These are phyloP conservation scores for Pseudozyma sp. DNA, from an alignment of 1,284 basidiomycete genomes.

Conservation along the genomic window DNA sequence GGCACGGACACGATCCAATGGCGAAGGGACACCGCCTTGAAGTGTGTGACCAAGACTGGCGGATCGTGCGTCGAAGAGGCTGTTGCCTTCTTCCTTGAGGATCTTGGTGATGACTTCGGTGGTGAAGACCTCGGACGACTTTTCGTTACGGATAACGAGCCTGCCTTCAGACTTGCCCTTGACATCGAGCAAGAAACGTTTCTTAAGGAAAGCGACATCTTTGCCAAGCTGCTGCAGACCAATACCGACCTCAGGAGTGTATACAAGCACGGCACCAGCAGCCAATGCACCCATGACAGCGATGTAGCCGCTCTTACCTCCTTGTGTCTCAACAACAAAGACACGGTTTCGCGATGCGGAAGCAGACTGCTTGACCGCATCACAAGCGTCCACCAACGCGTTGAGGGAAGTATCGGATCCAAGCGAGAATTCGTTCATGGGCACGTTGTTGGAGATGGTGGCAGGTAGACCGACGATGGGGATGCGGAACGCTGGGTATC, in stretches of 20 bases:
- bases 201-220: conserved; percentile 90
- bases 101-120: conserved; percentile 94
- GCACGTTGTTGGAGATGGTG: conserved; percentile 97
- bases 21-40: conserved; percentile 94
- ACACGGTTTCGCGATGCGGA: conserved; percentile 93
- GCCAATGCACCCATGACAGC: conserved; percentile 95
- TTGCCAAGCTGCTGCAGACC: conserved; percentile 81
- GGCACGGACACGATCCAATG: conserved; percentile 90
- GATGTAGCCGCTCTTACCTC: conserved; percentile 94
- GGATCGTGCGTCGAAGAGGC: conserved; percentile 91
- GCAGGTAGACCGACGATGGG: conserved; percentile 72
- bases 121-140: conserved; percentile 86
- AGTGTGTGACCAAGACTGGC: conserved; percentile 95
- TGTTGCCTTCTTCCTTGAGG: conserved; percentile 89
- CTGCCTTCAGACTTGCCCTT: conserved; percentile 92
- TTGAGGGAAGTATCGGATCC: conserved; percentile 96
- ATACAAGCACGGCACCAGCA: conserved; percentile 90
- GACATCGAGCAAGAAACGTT: conserved; percentile 84
- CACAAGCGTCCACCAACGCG: conserved; percentile 95
- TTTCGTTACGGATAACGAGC: conserved; percentile 85
- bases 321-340: conserved; percentile 98
- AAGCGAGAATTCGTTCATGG: conserved; percentile 93
- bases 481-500: conserved; percentile 86
- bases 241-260: conserved; percentile 93
- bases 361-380: conserved; percentile 97